Percentiles rank a stretch among this genome's conserved stretches.
Evolutionary conservation across 352 stramenopile genomes (phyloP).

Genomic region (Phytophthora hybrid): DNA sequence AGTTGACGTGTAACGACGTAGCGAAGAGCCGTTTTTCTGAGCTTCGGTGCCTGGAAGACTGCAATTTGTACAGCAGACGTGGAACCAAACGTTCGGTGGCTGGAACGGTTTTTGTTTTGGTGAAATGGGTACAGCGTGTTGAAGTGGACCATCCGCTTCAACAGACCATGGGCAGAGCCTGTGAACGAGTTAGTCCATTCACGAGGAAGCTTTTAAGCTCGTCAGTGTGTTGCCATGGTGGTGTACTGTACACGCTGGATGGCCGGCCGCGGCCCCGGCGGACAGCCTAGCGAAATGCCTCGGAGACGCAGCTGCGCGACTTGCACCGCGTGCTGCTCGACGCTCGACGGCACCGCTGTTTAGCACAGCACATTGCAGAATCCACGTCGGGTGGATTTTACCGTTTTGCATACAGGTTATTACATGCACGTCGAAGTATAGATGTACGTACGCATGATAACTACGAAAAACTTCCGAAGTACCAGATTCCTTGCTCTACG

Average conservation of each 20-base stretch:
- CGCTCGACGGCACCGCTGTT: neutral
- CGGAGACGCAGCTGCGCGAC: neutral
- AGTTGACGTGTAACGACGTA: constrained; percentile 1
- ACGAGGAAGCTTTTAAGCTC: too few relatives aligned
- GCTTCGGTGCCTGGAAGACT: neutral
- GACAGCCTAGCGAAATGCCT: neutral
- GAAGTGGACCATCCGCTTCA: neutral
- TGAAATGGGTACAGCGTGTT: neutral
- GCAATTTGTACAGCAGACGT: neutral
- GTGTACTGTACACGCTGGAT: neutral
- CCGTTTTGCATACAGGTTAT: neutral
- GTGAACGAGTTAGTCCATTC: neutral
- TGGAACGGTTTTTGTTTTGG: neutral
- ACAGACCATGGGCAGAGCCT: neutral
- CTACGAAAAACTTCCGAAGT: too few relatives aligned
- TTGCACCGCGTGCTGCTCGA: neutral
- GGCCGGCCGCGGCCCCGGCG: too few relatives aligned
- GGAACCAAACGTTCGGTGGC: neutral
- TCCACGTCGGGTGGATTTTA: neutral
- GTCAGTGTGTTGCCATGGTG: too few relatives aligned
- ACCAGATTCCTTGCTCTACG: too few relatives aligned
- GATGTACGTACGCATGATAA: too few relatives aligned
- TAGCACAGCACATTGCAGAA: too few relatives aligned
- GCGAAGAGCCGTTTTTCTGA: neutral
- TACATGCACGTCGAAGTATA: too few relatives aligned